Evolutionary conservation across 768 basidiomycete genomes (phyloP), one percentile per base, ranked within the genome.

Genomic region (Leucosporidium yakuticum): DNA sequence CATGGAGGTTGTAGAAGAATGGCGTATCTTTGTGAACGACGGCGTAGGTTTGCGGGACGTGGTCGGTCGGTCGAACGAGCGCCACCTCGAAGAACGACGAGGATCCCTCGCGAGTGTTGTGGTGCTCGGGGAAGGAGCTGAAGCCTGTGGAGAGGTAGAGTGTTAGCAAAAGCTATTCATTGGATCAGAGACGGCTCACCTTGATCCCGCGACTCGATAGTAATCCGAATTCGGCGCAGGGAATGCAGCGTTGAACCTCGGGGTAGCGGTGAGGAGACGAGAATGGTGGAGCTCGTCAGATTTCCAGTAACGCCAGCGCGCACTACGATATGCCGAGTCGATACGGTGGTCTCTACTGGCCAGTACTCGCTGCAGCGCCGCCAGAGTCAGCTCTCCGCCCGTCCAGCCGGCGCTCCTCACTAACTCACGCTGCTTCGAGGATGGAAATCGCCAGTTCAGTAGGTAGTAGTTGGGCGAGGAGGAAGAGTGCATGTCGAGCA

Each of bases 61-160:
- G 39, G 14, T 44, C 39, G 11, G 39, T 44, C 39, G 39, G 39
- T 15, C 70, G 66, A 19, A 68, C 36, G 25, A 71, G 59, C 12
- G 62, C 64, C 34, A 62, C 25, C 48, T 71, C 70, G 70, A 71
- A 71, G 67, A 67, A 71, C 3, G 61, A 63, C 0, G 60, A 63
- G 0, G 70, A 71, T 1, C 32, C 70, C 29, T 57, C 29, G 6
- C 67, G 57, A 8, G 67, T 71, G 29, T 57, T 53, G 47, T 60
- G 67, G n/a, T 55, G 17, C 7, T 68, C 25, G 0, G 53, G 61
- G 39, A 60, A 63, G 1, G 58, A 60, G 15, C 64, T 63, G 62
- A 68, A 71, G 19, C 70, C 70, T 71, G 65, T 15, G 8, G 0
- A 20, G 27, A 23, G 15, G 9, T 15, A 12, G 11, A n/a, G 14